Conservation (phyloP, 257 asterid genomes). For the Ballota nigra region DNA sequence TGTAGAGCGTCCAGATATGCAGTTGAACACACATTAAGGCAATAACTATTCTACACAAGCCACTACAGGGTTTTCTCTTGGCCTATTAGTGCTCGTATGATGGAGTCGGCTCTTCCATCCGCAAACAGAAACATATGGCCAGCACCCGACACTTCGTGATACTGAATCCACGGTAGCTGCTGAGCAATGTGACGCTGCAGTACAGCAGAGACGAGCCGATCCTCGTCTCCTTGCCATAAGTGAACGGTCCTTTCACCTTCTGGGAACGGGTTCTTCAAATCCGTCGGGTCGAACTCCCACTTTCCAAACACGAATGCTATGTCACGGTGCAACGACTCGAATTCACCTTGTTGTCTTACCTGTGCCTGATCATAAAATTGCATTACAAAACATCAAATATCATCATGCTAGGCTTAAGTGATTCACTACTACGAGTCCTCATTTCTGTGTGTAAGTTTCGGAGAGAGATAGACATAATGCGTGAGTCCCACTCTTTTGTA, state of each 20-base stretch:
- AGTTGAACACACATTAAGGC: too few species aligned
- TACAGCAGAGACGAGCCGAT: constrained; percentile 50
- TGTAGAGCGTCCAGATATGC: too few species aligned
- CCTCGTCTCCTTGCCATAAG: constrained; percentile 82
- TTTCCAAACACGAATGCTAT: constrained; percentile 46
- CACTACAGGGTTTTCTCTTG: constrained; percentile 16
- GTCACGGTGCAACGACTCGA: constrained; percentile 64
- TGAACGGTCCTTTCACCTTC: constrained; percentile 48
- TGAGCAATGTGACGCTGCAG: constrained; percentile 50
- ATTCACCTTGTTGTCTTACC: constrained; percentile 67
- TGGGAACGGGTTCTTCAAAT: constrained; percentile 51
- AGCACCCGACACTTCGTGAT: constrained; percentile 65
- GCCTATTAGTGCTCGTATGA: constrained; percentile 43
- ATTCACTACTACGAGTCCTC: too few species aligned
- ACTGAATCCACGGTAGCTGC: constrained; percentile 63
- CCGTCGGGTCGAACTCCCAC: constrained; percentile 72
- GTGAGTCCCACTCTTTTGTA: too few species aligned
- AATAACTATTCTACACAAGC: background rate
- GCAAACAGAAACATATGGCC: constrained; percentile 62
- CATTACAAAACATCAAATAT: background rate
- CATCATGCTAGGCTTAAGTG: background rate
- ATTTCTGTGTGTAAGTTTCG: too few species aligned
- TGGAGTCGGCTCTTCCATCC: constrained; percentile 45
- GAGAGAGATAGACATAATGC: too few species aligned
- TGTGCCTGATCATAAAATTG: constrained; percentile 32